phyloP scores from a whole-genome alignment of 495 filamentous ascomycete species.

The Talaromyces adpressus region DNA sequence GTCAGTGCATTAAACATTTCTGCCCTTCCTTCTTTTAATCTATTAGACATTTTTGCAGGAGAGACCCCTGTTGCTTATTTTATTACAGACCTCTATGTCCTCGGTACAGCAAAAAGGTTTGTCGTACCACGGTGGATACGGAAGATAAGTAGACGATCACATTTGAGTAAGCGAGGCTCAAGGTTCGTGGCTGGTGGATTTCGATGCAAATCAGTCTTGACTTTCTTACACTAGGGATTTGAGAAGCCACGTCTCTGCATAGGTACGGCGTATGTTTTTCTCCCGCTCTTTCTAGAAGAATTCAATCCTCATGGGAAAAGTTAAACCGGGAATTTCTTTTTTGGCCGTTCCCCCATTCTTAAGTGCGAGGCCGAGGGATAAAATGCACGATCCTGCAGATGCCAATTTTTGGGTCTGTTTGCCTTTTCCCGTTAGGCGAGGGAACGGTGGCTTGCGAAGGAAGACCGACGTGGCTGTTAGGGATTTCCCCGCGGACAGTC shows the following conservation, averaged over 20 bases:
- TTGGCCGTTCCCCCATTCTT: no score
- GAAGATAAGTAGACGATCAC: neutral
- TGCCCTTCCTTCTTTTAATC: neutral
- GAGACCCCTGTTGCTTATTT: neutral
- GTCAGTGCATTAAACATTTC: neutral
- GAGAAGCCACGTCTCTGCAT: neutral
- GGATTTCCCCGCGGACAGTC: neutral
- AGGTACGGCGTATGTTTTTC: neutral
- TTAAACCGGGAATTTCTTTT: neutral
- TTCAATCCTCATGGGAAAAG: neutral
- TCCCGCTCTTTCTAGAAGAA: slow-evolving; percentile 4
- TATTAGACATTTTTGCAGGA: neutral
- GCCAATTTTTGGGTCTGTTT: neutral
- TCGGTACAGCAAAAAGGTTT: neutral
- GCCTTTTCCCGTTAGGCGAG: neutral
- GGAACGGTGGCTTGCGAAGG: neutral
- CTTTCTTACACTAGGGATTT: neutral
- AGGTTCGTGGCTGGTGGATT: neutral
- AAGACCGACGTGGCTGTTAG: neutral
- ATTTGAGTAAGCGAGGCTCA: neutral
- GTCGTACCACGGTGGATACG: neutral
- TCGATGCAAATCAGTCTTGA: neutral
- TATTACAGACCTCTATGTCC: neutral
- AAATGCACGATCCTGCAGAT: neutral
- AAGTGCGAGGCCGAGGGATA: neutral